Percentiles rank a stretch among this genome's conserved stretches.
These are phyloP conservation scores for Marasmius oreades DNA, from an alignment of 1,284 basidiomycete genomes.

Conservation along the genomic window DNA sequence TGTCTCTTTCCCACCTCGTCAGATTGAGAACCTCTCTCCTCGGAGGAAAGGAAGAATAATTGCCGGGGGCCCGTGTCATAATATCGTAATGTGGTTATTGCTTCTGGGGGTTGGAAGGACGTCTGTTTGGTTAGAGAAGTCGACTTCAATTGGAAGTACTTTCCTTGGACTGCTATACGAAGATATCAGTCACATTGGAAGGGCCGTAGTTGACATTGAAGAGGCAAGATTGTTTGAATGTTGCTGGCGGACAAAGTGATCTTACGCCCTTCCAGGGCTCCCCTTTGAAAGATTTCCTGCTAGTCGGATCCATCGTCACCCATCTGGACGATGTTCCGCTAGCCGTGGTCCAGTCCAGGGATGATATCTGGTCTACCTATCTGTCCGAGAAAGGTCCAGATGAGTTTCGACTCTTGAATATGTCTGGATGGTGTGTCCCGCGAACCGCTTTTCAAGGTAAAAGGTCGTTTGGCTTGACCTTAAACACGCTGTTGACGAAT, in stretches of 20 bases:
- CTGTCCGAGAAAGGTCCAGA: conserved; percentile 22
- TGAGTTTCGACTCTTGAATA: background rate
- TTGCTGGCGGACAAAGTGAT: background rate
- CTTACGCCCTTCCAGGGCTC: conserved; percentile 42
- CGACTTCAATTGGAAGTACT: conserved; percentile 19
- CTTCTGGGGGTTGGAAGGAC: conserved; percentile 31
- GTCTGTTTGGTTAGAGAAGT: conserved; percentile 6
- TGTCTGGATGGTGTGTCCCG: conserved; percentile 58
- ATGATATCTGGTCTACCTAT: conserved; percentile 47
- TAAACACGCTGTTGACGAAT: background rate
- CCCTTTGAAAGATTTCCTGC: conserved; percentile 47
- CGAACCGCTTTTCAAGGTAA: conserved; percentile 28
- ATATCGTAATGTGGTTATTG: conserved; percentile 45
- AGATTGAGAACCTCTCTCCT: background rate
- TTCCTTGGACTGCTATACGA: conserved; percentile 44
- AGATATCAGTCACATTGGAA: conserved; percentile 45
- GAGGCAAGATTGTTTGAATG: conserved; percentile 30
- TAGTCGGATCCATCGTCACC: conserved; percentile 50
- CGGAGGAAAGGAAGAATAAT: conserved; percentile 48
- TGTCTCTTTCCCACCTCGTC: background rate
- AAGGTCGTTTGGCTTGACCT: background rate
- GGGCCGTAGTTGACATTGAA: conserved; percentile 48
- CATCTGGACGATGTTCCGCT: conserved; percentile 54
- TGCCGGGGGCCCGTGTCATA: conserved; percentile 70
- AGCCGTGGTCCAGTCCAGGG: conserved; percentile 1